Evolutionary conservation across 192 early-diverging fungal genomes (phyloP), one percentile per base, ranked within the genome.

Genomic region (Phycomyces blakesleeanus): DNA sequence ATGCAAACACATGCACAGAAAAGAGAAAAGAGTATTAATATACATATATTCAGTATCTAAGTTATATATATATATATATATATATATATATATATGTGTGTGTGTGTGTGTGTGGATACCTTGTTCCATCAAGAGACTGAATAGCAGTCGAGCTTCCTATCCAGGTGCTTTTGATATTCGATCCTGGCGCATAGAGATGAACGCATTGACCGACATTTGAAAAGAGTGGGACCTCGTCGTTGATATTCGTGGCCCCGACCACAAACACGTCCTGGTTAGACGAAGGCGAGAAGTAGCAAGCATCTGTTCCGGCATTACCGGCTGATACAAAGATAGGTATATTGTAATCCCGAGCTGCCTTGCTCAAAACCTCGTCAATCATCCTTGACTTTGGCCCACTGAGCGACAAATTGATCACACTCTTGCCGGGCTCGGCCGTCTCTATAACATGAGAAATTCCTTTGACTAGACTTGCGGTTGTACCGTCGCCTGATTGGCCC

Each of bases 141-240:
- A 66, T 57, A 6, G 71, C 55, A 18, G 27, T 61, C 3, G 27
- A 26, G 39, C 26, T 38, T 1, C 60, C 65, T 47, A 69, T 64
- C 67, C 71, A 79, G 29, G 76, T 49, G 38, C 76, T 78, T 1
- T 65, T 68, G 47, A 90, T 83, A 27, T 69, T 66, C 2, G 73
- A 71, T 49, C 87, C 87, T 6, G 87, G 87, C 40, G 76, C 87
- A 52, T 83, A 85, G 21, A 89, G 72, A 51, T 75, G 68, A 38
- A 89, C 81, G 52, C 87, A 89, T 54, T 63, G 42, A 27, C 87
- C 87, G 18, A 59, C 63, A 37, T 83, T 73, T 55, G 71, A 74
- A 67, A 81, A 88, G 16, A 40, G 27, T 34, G 86, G 79, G 8
- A 78, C 41, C 8, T 20, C 22, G 59, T 83, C 81, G 1, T 64